Base-by-base conservation (phyloP, 768 basidiomycete genomes). In the Naganishia friedmannii region DNA sequence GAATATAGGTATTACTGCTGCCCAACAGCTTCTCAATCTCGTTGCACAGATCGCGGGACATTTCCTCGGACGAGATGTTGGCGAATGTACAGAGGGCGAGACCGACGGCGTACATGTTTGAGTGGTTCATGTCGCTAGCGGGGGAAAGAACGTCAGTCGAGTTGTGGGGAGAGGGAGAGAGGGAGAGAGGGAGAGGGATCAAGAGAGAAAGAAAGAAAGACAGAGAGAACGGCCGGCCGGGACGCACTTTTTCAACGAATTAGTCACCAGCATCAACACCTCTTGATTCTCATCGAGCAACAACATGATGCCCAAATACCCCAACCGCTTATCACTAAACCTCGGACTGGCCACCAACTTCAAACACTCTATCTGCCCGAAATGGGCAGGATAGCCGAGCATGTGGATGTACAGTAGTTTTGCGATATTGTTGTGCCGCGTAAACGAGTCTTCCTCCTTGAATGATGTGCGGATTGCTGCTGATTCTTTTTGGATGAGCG, bases 41-140 rank as follows among this genome's bases (percentile, higher is more conserved):
- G 77, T 97, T 95, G 66, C 90, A 91, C 74, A 99, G 84, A 85
- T 99, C 96, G 73, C 96, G 88, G 32, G 95, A 93, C 96, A 99
- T 99, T 82, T 99, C 96, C 82, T 99, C 96, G 23, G 93, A 96
- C 12, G 96, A 93, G 74, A 98, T 98, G 78, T 98, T 97, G 70
- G 95, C 96, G 78, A 99, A 98, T 0, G 96, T 98, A 77, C 93
- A 97, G 42, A 99, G 87, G 1, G 93, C 95, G 68, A 99, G 86
- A 7, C 96, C 96, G 29, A 98, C 96, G 3, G 91, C 92, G 80
- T 97, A 98, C 92, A 96, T 96, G 82, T 97, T 97, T 1, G 94
- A 89, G 81, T 97, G 94, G 82, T 98, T 98, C 92, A 99, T 92
- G 83, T 99, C 96, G 83, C 95, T 99, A 75, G n/a, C n/a, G n/a